phyloP scores from a whole-genome alignment of 2,329 filamentous ascomycete species.

The Venturia nashicola region DNA sequence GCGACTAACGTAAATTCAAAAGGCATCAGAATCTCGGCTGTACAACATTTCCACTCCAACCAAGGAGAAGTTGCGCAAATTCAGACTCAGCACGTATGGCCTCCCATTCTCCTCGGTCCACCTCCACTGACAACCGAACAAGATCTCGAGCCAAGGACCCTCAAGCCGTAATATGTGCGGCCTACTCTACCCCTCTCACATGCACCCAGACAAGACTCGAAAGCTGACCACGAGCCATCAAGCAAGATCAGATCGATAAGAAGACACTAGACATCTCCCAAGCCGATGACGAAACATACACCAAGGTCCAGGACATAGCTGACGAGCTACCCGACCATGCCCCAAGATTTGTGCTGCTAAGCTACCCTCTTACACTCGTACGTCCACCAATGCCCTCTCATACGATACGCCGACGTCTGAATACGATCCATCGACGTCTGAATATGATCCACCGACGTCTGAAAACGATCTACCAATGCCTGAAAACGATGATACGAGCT shows the following conservation, averaged over 20 bases:
- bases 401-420: neutral
- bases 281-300: slow-evolving; percentile 71
- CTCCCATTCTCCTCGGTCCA: neutral
- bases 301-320: slow-evolving; percentile 63
- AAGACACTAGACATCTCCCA: slow-evolving; percentile 80
- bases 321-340: slow-evolving; percentile 90
- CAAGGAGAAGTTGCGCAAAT: slow-evolving; percentile 83
- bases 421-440: neutral
- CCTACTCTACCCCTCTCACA: neutral
- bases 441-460: neutral
- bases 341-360: slow-evolving; percentile 79
- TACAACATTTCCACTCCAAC: slow-evolving; percentile 90
- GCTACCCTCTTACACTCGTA: slow-evolving; percentile 81
- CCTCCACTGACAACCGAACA: neutral
- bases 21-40: slow-evolving; percentile 70
- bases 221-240: slow-evolving; percentile 18
- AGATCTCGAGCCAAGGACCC: slow-evolving; percentile 67
- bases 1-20: neutral
- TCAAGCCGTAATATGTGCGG: slow-evolving; percentile 79
- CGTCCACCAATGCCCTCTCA: slow-evolving; percentile 15
- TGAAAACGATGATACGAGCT: neutral
- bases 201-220: neutral
- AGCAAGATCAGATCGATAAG: slow-evolving; percentile 76
- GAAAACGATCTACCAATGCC: neutral
- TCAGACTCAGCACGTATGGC: slow-evolving; percentile 62